A percentile compares a stretch with the other conserved stretches of the same genome.
Conservation (phyloP, 2,329 filamentous ascomycete genomes). For the Exophiala sideris region DNA sequence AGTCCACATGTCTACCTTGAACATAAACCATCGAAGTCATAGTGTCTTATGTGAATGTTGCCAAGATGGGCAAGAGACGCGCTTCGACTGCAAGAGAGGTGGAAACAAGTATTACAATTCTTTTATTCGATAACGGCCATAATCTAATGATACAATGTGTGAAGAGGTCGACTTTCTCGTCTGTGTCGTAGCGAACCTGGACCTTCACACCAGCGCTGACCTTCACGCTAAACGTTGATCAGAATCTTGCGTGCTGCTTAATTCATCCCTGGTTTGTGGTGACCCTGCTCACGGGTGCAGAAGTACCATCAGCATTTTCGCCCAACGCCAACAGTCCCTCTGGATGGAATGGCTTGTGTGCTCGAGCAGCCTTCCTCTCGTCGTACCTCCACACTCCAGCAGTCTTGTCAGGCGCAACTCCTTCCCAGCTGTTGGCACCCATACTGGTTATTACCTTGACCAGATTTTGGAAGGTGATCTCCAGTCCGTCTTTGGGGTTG, state of each 20-base stretch:
- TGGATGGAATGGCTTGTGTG: constrained; percentile 43
- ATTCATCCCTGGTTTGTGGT: constrained; percentile 17
- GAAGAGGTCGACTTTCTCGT: too few species aligned
- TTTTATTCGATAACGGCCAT: neutral
- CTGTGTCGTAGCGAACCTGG: too few species aligned
- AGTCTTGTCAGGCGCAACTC: constrained; percentile 62
- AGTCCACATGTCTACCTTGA: too few species aligned
- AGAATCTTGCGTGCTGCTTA: too few species aligned
- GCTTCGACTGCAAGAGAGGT: too few species aligned
- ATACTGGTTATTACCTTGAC: constrained; percentile 36
- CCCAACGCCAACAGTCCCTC: constrained; percentile 41
- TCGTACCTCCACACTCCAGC: constrained; percentile 70
- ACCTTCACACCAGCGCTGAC: too few species aligned
- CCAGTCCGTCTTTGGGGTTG: constrained; percentile 33
- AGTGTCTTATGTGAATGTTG: too few species aligned
- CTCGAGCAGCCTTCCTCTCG: constrained; percentile 47
- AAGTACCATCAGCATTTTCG: constrained; percentile 25
- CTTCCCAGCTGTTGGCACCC: constrained; percentile 34
- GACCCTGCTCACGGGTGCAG: constrained; percentile 22
- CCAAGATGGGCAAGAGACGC: too few species aligned
- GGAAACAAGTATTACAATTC: too few species aligned
- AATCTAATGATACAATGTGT: neutral
- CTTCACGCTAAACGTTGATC: too few species aligned
- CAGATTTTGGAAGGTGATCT: constrained; percentile 41
- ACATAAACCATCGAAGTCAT: too few species aligned